A percentile compares a stretch with the other conserved stretches of the same genome.
Conservation (phyloP, 108 stramenopile species). For the Skeletonema potamos region DNA sequence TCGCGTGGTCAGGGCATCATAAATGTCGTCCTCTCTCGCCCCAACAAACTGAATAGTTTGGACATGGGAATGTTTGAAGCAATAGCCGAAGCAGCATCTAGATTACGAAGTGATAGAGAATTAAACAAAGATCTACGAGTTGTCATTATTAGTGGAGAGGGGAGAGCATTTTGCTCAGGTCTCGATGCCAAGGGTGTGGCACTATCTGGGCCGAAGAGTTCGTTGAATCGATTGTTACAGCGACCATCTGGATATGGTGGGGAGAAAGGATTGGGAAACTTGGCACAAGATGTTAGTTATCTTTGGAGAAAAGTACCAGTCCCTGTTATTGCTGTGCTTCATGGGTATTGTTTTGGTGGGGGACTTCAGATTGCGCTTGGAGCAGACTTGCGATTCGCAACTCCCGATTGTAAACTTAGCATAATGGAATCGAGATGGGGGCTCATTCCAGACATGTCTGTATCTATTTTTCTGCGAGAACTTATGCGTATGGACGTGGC, state of each 20-base stretch:
- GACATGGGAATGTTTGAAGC: constrained; percentile 85
- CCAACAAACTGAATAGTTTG: constrained; percentile 74
- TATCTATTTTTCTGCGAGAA: constrained; percentile 72
- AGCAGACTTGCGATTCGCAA: constrained; percentile 83
- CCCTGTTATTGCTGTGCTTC: constrained; percentile 85
- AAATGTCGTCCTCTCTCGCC: constrained; percentile 69
- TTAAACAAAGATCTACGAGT: constrained; percentile 44
- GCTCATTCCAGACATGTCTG: constrained; percentile 76
- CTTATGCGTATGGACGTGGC: constrained; percentile 78
- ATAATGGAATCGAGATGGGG: constrained; percentile 95
- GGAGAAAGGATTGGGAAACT: constrained; percentile 61
- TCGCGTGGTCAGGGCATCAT: constrained; percentile 36
- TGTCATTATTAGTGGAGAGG: constrained; percentile 76
- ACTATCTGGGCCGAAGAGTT: constrained; percentile 34
- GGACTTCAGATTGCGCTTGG: constrained; percentile 90
- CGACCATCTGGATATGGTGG: constrained; percentile 59
- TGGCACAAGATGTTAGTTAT: constrained; percentile 86
- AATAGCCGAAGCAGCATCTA: constrained; percentile 59
- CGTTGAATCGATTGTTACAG: constrained; percentile 51
- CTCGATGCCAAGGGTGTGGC: constrained; percentile 73
- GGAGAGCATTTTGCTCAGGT: constrained; percentile 84
- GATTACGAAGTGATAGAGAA: constrained; percentile 41
- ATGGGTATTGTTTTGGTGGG: constrained; percentile 91
- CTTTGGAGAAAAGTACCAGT: constrained; percentile 84
- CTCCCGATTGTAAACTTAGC: constrained; percentile 74